Evolutionary conservation across 225 moss, liverwort and hornwort species (phyloP), one percentile per base, ranked within the genome.

Genomic region (Pleurozium schreberi): DNA sequence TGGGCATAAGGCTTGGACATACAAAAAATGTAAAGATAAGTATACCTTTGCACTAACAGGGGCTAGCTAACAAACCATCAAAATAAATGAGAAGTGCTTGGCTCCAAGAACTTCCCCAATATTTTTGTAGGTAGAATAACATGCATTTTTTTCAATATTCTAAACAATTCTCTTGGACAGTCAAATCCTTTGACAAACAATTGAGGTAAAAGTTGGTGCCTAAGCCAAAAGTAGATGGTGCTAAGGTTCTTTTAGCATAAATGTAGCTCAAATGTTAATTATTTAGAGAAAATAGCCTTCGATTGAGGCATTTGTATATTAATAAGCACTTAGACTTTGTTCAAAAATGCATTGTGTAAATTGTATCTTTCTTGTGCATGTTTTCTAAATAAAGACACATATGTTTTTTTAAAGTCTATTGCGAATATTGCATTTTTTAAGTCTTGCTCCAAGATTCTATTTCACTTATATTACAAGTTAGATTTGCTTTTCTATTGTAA

Each of bases 381-480:
- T 34, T 34, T 0, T 50, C 0, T 75, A 1, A 49, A 19, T 19
- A 49, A 47, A 75, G 12, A 34, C 21, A 50, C 0, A 1, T 50
- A 34, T 2, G 13, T 49, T 75, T 49, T 50, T 75, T 0, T 75
- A 0, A 52, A 75, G 52, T 5, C 12, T 12, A 52, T 3, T 27
- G 3, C 50, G 12, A 47, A 11, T 49, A 7, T 49, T 75, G 12
- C 26, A 75, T 49, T 12, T 75, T 49, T 75, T 4, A 49, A 33
- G 4, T 19, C 6, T 47, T 18, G 11, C 7, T 74, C 0, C 0
- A 2, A 1, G 17, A 18, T 74, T 8, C 0, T 40, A 0, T 42
- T 2, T 0, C 2, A 74, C 2, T 28, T 18, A 17, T 0, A 0
- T 45, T 45, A 28, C 3, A 3, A 45, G 18, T 47, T 28, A 73